A percentile compares a stretch with the other conserved stretches of the same genome.
These are phyloP conservation scores for Leccinum subfulvum DNA, from an alignment of 1,284 basidiomycete genomes.

Conservation along the genomic window DNA sequence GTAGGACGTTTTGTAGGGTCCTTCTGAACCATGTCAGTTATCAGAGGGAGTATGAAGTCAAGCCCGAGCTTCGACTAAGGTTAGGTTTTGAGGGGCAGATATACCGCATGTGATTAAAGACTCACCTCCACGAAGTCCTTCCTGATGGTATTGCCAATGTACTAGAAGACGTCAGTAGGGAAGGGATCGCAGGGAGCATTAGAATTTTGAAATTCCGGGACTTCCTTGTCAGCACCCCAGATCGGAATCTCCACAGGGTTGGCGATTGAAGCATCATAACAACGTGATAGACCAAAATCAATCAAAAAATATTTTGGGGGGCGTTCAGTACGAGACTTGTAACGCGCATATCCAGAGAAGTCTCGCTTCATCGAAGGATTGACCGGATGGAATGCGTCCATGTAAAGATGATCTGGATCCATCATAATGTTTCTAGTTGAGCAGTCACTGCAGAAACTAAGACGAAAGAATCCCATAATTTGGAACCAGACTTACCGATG, in stretches of 20 bases:
- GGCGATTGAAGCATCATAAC: conserved; percentile 21
- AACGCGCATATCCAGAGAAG: conserved; percentile 19
- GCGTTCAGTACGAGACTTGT: conserved; percentile 28
- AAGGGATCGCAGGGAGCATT: conserved; percentile 34
- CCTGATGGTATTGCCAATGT: conserved; percentile 34
- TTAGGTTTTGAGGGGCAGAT: no score
- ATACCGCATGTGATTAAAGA: no score
- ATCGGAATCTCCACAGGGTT: conserved; percentile 23
- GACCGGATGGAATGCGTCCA: conserved; percentile 29
- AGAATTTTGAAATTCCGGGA: conserved; percentile 23
- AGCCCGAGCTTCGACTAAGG: conserved; percentile 11
- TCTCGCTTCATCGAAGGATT: conserved; percentile 18
- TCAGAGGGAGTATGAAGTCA: conserved; percentile 20
- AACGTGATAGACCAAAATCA: conserved; percentile 40
- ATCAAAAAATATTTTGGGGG: conserved; percentile 38
- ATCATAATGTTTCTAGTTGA: conserved; percentile 37
- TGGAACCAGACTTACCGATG: conserved; percentile 11
- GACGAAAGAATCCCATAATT: no score
- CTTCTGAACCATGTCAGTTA: conserved; percentile 19
- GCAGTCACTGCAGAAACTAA: conserved; percentile 14
- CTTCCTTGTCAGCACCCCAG: conserved; percentile 26
- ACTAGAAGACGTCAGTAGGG: conserved; percentile 39
- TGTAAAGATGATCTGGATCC: conserved; percentile 31
- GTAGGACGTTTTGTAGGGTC: conserved; percentile 22
- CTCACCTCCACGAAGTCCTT: conserved; percentile 18